Conservation (phyloP, 176 grass and related monocot species). For the Urochloa ruziziensis region DNA sequence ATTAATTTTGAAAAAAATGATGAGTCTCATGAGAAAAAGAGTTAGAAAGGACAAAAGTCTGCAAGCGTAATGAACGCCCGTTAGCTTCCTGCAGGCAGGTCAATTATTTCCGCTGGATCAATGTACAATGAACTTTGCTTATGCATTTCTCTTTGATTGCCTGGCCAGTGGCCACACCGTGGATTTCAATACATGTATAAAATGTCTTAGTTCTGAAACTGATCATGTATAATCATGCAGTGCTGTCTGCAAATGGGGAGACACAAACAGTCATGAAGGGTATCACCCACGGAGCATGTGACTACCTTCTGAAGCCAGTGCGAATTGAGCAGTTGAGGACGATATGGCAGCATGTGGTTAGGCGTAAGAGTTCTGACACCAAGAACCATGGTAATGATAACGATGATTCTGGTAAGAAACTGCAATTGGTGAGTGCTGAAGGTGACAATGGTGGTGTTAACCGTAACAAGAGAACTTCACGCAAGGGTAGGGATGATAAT, state of each 20-base stretch:
- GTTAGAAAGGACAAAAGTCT: neutral
- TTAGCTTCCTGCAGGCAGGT: conserved; percentile 11
- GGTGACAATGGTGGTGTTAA: conserved; percentile 46
- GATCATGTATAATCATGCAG: conserved; percentile 44
- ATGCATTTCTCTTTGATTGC: neutral
- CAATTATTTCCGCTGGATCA: conserved; percentile 19
- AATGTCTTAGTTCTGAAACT: conserved; percentile 16
- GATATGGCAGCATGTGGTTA: conserved; percentile 90
- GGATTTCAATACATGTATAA: neutral
- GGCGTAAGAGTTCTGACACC: conserved; percentile 44
- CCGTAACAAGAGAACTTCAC: conserved; percentile 33
- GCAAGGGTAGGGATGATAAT: conserved; percentile 57
- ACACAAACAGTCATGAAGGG: conserved; percentile 83
- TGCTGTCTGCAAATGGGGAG: conserved; percentile 80
- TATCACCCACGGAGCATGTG: conserved; percentile 81
- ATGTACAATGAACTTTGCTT: neutral
- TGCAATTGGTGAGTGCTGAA: conserved; percentile 20
- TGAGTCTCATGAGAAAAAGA: neutral
- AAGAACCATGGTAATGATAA: conserved; percentile 37
- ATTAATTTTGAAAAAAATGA: neutral
- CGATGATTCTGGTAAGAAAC: conserved; percentile 44
- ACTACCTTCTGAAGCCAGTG: conserved; percentile 89
- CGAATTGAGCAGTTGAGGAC: conserved; percentile 75
- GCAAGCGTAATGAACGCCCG: neutral
- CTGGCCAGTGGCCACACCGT: neutral